These are phyloP conservation scores for Nakazawaea pomicola DNA, from an alignment of 805 yeast species.

Conservation along the genomic window DNA sequence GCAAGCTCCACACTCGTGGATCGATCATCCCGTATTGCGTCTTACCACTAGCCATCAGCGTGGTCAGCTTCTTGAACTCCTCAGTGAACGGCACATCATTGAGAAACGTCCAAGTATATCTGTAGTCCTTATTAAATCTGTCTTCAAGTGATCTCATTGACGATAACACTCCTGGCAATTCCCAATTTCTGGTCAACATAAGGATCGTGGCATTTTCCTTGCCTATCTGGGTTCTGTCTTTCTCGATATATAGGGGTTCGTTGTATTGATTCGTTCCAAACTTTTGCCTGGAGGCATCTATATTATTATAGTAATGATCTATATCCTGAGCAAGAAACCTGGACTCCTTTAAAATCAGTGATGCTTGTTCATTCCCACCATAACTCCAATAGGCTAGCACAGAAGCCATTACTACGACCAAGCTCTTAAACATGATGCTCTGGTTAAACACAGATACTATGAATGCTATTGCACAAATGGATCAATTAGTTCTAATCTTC, in stretches of 20 bases:
- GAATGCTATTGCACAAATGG: no score
- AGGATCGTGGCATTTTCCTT: conserved; percentile 79
- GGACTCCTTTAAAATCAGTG: not conserved
- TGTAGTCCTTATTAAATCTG: conserved; percentile 58
- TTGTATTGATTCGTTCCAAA: conserved; percentile 36
- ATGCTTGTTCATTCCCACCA: not conserved
- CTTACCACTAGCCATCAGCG: conserved; percentile 59
- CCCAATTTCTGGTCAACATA: conserved; percentile 84
- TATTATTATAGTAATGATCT: not conserved
- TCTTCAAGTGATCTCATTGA: conserved; percentile 80
- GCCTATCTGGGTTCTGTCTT: conserved; percentile 37
- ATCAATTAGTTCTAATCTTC: no score
- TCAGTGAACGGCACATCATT: conserved; percentile 68
- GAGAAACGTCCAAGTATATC: conserved; percentile 75
- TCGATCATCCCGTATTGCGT: conserved; percentile 67
- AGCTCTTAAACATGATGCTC: conserved; percentile 9
- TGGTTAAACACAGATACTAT: no score
- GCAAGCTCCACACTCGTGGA: conserved; percentile 70
- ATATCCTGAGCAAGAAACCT: not conserved
- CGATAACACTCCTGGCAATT: conserved; percentile 63
- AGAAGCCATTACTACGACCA: not conserved
- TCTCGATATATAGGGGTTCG: conserved; percentile 18
- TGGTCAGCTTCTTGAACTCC: conserved; percentile 56
- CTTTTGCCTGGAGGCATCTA: conserved; percentile 23
- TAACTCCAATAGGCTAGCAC: not conserved